Evolutionary conservation across 1,284 basidiomycete species (phyloP).

Genomic region (Puccinia horiana): DNA sequence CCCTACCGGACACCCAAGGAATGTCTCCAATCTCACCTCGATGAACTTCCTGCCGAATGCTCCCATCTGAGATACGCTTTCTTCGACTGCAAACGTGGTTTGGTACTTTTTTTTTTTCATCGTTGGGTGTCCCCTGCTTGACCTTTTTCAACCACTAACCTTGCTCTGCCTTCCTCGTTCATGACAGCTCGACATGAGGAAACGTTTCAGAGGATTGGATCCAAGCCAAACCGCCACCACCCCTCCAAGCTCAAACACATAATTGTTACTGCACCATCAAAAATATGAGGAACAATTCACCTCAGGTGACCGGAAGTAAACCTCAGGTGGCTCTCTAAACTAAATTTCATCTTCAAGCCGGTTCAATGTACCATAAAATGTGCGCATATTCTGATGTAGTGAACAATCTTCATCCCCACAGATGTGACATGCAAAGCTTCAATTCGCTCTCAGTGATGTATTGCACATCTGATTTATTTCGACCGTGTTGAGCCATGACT

Average conservation of each 20-base stretch:
- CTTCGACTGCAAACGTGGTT: conserved; percentile 81
- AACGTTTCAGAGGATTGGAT: conserved; percentile 68
- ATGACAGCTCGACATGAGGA: conserved; percentile 76
- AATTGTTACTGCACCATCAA: neutral
- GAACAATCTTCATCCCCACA: too few species aligned
- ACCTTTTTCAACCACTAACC: conserved; percentile 17
- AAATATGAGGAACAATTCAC: too few species aligned
- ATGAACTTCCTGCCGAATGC: conserved; percentile 75
- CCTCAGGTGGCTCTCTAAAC: too few species aligned
- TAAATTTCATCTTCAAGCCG: too few species aligned
- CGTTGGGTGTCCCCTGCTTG: too few species aligned
- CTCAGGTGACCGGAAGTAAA: too few species aligned
- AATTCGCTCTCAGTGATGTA: too few species aligned
- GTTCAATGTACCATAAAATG: too few species aligned
- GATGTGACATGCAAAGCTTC: too few species aligned
- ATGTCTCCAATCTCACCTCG: conserved; percentile 69
- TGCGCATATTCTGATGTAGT: too few species aligned
- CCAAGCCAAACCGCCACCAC: conserved; percentile 34
- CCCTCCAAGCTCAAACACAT: neutral
- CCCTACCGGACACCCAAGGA: conserved; percentile 72
- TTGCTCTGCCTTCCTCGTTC: neutral
- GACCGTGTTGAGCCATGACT: too few species aligned
- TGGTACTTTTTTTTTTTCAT: conserved; percentile 65
- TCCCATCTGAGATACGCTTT: conserved; percentile 72
- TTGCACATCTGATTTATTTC: too few species aligned